Base-by-base conservation (phyloP, 495 filamentous ascomycete genomes). In the Podospora sp. region DNA sequence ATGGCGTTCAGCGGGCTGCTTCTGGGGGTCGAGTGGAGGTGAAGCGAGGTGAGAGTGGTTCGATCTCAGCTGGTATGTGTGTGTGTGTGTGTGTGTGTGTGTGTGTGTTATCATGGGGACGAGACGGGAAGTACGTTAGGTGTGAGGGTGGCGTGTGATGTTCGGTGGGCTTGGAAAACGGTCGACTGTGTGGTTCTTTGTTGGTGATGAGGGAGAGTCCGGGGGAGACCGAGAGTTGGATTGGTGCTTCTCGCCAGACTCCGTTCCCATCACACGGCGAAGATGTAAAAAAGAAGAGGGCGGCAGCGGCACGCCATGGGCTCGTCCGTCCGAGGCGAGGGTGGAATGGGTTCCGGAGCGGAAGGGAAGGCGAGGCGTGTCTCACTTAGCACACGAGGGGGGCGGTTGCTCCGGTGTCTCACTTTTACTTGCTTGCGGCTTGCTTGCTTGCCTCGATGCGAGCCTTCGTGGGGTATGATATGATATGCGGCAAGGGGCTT, bases 391-490 rank as follows among this genome's bases (percentile, higher is more conserved):
- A 46, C 40, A 46, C 40, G 16, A 33, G 29, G 29, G 29, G 29
- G 29, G 29, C 4, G 29, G 29, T 46, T 46, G 11, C 16, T 46
- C 40, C 12, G 40, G 7, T 55, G 21, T 55, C 52, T 55, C 20
- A 22, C 52, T 22, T 22, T 55, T 55, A n/a, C 52, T 55, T 55
- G 52, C 52, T 55, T 55, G n/a, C 52, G 8, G 52, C 52, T 55
- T 55, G n/a, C 52, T 55, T 55, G 52, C 52, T 24, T 22, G 52
- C 52, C 24, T 55, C 2, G 5, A 2, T 55, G 52, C 52, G 52
- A 20, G 25, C 52, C n/a, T 9, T 2, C n/a, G 8, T 22, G 20
- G 2, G 14, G 52, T n/a, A 9, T 26, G 20, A 8, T 55, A n/a
- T 18, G 18, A 53, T 6, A 18, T 46, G 29, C 29, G 4, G 29